Evolutionary conservation across 176 grass and related monocot species (phyloP).

Genomic region (Musa troglodytarum): DNA sequence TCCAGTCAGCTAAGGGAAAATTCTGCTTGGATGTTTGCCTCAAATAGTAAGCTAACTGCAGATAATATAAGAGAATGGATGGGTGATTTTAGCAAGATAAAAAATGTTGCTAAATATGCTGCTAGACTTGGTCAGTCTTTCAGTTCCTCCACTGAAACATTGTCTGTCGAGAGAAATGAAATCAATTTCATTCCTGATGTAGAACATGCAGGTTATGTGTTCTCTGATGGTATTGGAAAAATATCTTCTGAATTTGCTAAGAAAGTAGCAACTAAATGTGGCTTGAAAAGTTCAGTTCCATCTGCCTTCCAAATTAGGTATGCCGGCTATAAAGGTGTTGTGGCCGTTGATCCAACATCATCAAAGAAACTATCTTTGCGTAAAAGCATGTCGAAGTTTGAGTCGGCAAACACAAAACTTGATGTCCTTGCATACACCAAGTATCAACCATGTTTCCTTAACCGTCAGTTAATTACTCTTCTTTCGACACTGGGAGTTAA

Average conservation of each 20-base stretch:
- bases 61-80: conserved; percentile 67
- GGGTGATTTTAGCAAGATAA: conserved; percentile 58
- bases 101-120: conserved; percentile 93
- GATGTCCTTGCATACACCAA: conserved; percentile 94
- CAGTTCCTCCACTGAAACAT: conserved; percentile 74
- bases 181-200: conserved; percentile 62
- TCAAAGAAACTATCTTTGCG: conserved; percentile 66
- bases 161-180: conserved; percentile 41
- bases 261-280: conserved; percentile 61
- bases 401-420: conserved; percentile 57
- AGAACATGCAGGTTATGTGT: conserved; percentile 37
- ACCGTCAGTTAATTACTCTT: conserved; percentile 77
- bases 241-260: conserved; percentile 69
- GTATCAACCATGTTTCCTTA: conserved; percentile 70
- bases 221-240: conserved; percentile 92
- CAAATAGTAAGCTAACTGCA: conserved; percentile 39
- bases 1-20: conserved; percentile 92
- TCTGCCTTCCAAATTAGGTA: conserved; percentile 94
- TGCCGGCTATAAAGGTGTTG: conserved; percentile 85
- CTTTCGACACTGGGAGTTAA: conserved; percentile 66
- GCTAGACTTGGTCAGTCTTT: conserved; percentile 90
- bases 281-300: conserved; percentile 48
- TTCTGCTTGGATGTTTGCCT: conserved; percentile 94
- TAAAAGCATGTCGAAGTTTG: conserved; percentile 77
- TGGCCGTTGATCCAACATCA: conserved; percentile 61